Evolutionary conservation across 495 filamentous ascomycete species (phyloP), one percentile per base, ranked within the genome.

Genomic region (Pseudevernia furfuracea): DNA sequence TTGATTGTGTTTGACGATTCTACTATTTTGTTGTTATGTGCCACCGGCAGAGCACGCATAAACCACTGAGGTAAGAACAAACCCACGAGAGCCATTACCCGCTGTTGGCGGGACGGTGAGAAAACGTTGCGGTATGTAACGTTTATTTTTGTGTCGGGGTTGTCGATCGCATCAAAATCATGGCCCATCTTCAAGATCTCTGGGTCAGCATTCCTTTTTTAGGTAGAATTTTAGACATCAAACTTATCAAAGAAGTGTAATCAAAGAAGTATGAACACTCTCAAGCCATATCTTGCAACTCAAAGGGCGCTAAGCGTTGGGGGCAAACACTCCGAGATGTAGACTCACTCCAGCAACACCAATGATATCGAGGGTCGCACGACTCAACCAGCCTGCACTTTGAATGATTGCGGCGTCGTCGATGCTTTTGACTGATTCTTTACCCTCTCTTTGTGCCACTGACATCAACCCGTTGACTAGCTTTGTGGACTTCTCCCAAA

Each of bases 351-450:
- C 91, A 0, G 90, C 87, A 8, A 86, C 73, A 11, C 92, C 91
- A 66, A 96, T 93, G 62, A 96, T 92, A 69, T 96, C 92, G 14
- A 96, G 85, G 0, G 92, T 92, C 0, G 85, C 84, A 23, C 90
- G 83, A 46, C 80, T 85, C 12, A 79, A 84, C 89, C 89, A 94
- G 17, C 77, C 74, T 46, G 80, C 76, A 30, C 89, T 83, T 59
- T 94, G 89, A n/a, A 92, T 64, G 9, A 70, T 67, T 49, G 77
- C 74, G 61, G 77, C 60, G 37, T 67, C 23, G 11, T 46, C 58
- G 53, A 59, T 39, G 56, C 17, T 30, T 34, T 57, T 48, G 71
- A 30, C 64, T 41, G 11, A 63, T 23, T 57, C 56, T 53, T 30
- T 70, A 14, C n/a, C 67, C 43, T 64, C 71, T 69, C 41, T 23